Evolutionary conservation across 352 stramenopile genomes (phyloP).

Genomic region (Paralagenidium karlingii): DNA sequence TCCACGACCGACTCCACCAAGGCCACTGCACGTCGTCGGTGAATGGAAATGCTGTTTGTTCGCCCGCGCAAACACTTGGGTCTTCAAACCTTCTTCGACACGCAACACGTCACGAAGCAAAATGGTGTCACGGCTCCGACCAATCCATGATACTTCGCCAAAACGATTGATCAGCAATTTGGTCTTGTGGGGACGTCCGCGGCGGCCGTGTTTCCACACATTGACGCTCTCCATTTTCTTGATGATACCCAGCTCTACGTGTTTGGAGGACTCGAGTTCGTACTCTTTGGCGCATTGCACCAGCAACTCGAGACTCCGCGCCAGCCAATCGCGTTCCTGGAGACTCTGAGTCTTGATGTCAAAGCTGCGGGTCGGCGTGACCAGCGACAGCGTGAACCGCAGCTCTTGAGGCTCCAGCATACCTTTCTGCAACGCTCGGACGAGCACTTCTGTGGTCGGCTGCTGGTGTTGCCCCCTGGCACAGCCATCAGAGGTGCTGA

Average conservation of each 20-base stretch:
- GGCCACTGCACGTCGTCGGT: too few species aligned
- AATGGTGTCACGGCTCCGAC: constrained; percentile 59
- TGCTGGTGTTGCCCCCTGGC: too few species aligned
- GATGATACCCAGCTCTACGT: constrained; percentile 78
- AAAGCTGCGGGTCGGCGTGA: constrained; percentile 58
- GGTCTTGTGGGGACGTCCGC: constrained; percentile 73
- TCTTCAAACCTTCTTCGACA: constrained; percentile 43
- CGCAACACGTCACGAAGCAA: constrained; percentile 56
- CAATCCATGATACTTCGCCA: constrained; percentile 72
- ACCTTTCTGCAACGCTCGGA: constrained; percentile 53
- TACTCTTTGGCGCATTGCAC: constrained; percentile 60
- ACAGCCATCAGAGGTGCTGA: too few species aligned
- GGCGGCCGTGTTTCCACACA: constrained; percentile 71
- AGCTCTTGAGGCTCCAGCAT: constrained; percentile 36
- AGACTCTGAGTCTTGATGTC: constrained; percentile 59
- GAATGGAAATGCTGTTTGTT: too few species aligned
- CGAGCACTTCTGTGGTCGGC: constrained; percentile 51
- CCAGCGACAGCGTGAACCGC: constrained; percentile 64
- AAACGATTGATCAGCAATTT: constrained; percentile 69
- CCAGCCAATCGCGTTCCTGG: constrained; percentile 64
- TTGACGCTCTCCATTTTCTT: constrained; percentile 58
- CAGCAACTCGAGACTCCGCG: constrained; percentile 57
- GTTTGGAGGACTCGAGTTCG: constrained; percentile 53
- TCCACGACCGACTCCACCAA: too few species aligned
- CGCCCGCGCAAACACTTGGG: constrained; percentile 43